Base-by-base conservation (phyloP, 768 basidiomycete genomes). In the Arthromyces matolae region DNA sequence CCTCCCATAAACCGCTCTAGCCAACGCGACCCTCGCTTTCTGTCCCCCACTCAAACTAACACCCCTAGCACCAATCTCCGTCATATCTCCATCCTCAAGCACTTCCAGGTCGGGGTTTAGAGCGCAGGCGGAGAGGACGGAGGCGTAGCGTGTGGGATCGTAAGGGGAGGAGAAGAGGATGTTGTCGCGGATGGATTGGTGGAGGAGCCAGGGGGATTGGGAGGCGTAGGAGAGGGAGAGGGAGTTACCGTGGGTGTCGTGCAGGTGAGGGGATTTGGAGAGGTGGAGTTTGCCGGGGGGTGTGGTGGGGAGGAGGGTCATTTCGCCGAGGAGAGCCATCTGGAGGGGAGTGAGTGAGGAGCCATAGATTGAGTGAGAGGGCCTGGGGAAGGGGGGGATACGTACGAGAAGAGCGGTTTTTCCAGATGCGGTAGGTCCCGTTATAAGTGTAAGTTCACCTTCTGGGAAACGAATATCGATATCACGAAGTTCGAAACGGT, bases 71-170 rank as follows among this genome's bases (percentile, higher is more conserved):
- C 91, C 91, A 54, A 94, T 89, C 66, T 91, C 86, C 1, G 90
- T 93, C 45, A 66, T 70, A 59, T 91, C 93, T 0, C 95, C 95
- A 57, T 93, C 84, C 47, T 94, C 89, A 1, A 97, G 64, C 9
- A 93, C 77, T 5, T 86, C 79, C 47, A 98, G 65, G 70, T 98
- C 95, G 0, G 86, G 81, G 23, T 62, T 69, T 43, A 98, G 65
- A 1, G 92, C 93, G 59, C 94, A 97, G 12, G 81, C 86, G 42
- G 91, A 84, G n/a, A 94, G 62, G 22, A 92, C 89, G 0, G 70
- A 72, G 8, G 84, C 67, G 54, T 93, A 93, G 40, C 89, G 71
- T 52, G 83, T 80, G 52, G 87, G 80, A 43, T 88, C 85, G 52
- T 71, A 80, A 1, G 82, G 81, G 53, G 78, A 77, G 0, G 87